Conservation (phyloP, 2,329 filamentous ascomycete species). For the Sporothrix curviconia region DNA sequence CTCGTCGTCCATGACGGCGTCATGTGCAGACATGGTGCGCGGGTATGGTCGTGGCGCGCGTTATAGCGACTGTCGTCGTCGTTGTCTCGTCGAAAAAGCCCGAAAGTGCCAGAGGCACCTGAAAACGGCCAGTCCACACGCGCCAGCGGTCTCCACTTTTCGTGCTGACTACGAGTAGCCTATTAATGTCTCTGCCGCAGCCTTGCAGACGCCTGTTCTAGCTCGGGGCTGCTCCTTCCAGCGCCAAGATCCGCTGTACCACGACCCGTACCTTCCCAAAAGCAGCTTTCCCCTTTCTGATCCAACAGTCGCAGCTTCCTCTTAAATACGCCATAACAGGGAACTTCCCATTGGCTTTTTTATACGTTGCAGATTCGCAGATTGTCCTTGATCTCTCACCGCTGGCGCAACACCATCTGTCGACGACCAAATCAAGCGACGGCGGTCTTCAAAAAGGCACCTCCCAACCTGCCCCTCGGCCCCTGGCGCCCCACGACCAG, state of each 20-base stretch:
- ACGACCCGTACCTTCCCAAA: not conserved
- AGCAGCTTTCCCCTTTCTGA: not conserved
- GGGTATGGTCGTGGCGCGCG: no score
- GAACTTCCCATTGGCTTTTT: no score
- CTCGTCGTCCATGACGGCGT: slow-evolving; percentile 36
- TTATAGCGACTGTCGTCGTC: no score
- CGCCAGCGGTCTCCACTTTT: not conserved
- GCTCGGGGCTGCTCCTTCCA: not conserved
- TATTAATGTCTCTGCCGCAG: no score
- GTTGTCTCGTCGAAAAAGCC: no score
- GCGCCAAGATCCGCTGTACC: not conserved
- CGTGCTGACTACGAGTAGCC: not conserved
- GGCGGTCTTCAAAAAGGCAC: not conserved
- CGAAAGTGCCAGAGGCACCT: no score
- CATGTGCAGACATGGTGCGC: slow-evolving; percentile 37
- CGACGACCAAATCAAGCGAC: not conserved
- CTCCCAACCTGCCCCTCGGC: not conserved
- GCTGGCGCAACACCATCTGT: no score
- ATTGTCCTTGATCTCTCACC: no score
- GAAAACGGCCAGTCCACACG: not conserved
- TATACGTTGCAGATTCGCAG: no score
- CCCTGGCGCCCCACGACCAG: not conserved
- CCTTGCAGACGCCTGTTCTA: not conserved
- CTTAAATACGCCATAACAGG: no score
- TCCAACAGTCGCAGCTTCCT: not conserved